Evolutionary conservation across 805 yeast genomes (phyloP), one percentile per base, ranked within the genome.

Genomic region (Starmerella powellii): DNA sequence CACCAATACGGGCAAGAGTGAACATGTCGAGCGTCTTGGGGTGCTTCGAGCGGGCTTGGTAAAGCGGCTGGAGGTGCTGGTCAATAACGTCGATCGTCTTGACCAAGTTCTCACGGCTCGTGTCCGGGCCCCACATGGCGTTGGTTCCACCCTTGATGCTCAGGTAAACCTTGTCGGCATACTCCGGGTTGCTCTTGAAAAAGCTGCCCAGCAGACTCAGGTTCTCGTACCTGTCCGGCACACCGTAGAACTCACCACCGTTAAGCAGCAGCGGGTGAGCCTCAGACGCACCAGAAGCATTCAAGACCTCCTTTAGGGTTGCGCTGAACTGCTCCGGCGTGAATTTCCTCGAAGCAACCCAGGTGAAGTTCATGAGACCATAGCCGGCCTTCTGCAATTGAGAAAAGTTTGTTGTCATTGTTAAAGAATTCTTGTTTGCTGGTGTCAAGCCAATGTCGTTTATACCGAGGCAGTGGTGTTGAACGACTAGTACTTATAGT

Each of bases 301-400:
- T 64, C 24, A 74, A 57, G 21, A 80, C 78, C 28, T 65, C 62
- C 42, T 73, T 67, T 57, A 84, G 64, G 2, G 73, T 62, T 10
- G 63, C 72, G 45, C 75, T 65, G 2, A 81, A 76, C 41, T 67
- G 64, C 17, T 70, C 74, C 39, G 67, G 58, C 6, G 79, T 69
- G 27, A 71, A 59, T 26, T 83, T 83, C 0, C 53, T 57, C 11
- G 31, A 47, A 0, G 78, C 72, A 31, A 70, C 68, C 83, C 82
- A 75, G 1, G 94, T 81, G 58, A 82, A 66, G 42, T 80, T 73
- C 95, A 86, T 83, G 48, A 84, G 68, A 33, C 95, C 95, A 51
- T 72, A 75, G 34, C 94, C 94, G 30, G 55, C 46, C 12, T 32
- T 31, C 12, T 18, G 40, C 11, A 23, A n/a, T 19, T 3, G 24